Base-by-base conservation (phyloP, 2,329 filamentous ascomycete species). In the Curvularia lunata region DNA sequence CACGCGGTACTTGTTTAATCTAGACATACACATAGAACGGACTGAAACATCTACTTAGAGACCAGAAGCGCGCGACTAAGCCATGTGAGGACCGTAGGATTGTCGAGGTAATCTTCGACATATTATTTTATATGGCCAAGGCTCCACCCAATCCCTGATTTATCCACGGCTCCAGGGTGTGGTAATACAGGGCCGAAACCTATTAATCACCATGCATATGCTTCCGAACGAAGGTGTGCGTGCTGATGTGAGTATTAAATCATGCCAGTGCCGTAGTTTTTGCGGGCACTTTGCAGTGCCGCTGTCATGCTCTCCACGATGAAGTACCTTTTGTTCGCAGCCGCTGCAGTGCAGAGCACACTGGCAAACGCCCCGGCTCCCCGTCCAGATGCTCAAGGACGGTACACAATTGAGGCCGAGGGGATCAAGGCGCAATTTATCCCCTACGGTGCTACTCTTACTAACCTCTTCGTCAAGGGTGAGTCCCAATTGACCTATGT, bases 371-470 rank as follows among this genome's bases (percentile, higher is more conserved):
- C 58, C 51, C 60, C 52, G 12, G 47, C 52, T 25, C 68, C 70
- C 13, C 63, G 61, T 50, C 61, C 66, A 37, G 70, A 74, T 58
- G 57, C 63, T 8, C 48, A 61, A 19, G 72, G 72, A 12, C 66
- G 62, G 48, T 75, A 73, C 38, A 75, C 72, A 16, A 56, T 75
- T 25, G 63, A 70, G 48, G 71, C 72, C 7, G 58, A 64, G 25
- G 72, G 72, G 19, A 75, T 75, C 48, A 66, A 61, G 54, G 72
- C 72, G 37, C 72, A 75, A 57, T 75, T 75, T 64, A 75, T 75
- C 54, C 72, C 72, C 0, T 75, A 75, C 53, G 72, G 57, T 30
- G 72, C 71, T 8, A 73, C 72, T 9, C 62, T 75, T 49, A 75
- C 72, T 52, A 75, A 75, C 47, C 66, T 75, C 19, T 75, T 67